These are phyloP conservation scores for Globisporangium yorkense DNA, from an alignment of 352 stramenopile species.

Conservation along the genomic window DNA sequence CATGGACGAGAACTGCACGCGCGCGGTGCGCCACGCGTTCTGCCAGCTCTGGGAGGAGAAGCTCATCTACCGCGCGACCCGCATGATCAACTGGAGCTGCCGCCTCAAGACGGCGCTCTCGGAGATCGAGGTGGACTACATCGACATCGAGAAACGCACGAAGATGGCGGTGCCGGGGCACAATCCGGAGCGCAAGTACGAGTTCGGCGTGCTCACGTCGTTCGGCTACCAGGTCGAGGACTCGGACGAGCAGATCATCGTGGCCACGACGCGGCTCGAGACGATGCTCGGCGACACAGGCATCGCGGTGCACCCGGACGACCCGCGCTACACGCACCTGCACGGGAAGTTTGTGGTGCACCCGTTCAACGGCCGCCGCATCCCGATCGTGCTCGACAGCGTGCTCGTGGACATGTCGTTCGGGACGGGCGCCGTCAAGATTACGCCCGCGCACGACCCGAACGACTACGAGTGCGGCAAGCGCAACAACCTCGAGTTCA, in stretches of 20 bases:
- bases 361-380: conserved; percentile 96
- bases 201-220: conserved; percentile 97
- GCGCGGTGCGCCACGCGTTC: conserved; percentile 97
- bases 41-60: conserved; percentile 89
- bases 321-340: conserved; percentile 97
- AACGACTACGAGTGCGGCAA: conserved; percentile 99
- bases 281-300: conserved; percentile 99
- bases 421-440: conserved; percentile 98
- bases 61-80: conserved; percentile 97
- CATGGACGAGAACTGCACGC: conserved; percentile 98
- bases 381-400: conserved; percentile 95
- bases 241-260: conserved; percentile 71
- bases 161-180: conserved; percentile 96
- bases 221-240: conserved; percentile 97
- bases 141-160: conserved; percentile 96
- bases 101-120: conserved; percentile 95
- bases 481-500: conserved; percentile 96
- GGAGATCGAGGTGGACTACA: conserved; percentile 98
- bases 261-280: conserved; percentile 96
- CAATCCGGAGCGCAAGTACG: conserved; percentile 94
- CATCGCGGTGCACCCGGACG: conserved; percentile 98
- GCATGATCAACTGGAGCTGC: conserved; percentile 99
- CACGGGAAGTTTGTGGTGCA: conserved; percentile 98
- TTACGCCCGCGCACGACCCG: conserved; percentile 98
- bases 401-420: conserved; percentile 98